Evolutionary conservation across 1,284 basidiomycete species (phyloP).

Genomic region (Tetrapyrgos nigripes): DNA sequence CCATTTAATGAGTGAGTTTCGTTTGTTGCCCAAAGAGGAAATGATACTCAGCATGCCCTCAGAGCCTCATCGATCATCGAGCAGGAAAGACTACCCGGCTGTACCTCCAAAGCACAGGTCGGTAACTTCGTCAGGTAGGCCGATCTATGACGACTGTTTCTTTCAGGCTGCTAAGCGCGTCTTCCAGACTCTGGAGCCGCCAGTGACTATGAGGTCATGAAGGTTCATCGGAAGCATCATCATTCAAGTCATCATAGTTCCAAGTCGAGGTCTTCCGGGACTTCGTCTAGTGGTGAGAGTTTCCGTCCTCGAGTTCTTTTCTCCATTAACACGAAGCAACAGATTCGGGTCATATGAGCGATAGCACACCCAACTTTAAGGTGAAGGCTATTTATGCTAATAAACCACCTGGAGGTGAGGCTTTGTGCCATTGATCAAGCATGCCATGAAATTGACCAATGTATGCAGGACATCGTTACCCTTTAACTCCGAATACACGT

Average conservation of each 20-base stretch:
- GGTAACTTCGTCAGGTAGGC: not conserved
- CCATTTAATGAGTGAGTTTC: not conserved
- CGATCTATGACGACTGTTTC: not conserved
- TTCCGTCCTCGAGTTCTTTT: not conserved
- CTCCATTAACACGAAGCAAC: not conserved
- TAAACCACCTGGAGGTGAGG: not conserved
- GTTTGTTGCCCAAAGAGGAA: not conserved
- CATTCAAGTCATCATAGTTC: not conserved
- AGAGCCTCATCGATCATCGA: not conserved
- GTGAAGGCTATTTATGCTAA: not conserved
- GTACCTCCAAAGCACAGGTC: not conserved
- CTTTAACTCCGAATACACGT: not conserved
- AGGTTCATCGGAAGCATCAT: not conserved
- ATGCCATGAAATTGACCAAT: not conserved
- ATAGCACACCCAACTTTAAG: not conserved
- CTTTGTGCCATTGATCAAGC: not conserved
- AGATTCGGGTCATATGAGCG: not conserved
- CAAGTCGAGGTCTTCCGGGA: not conserved
- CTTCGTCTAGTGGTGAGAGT: not conserved
- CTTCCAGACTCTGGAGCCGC: not conserved
- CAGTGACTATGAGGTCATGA: not conserved
- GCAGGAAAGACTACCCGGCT: not conserved
- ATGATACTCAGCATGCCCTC: not conserved
- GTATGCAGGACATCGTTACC: no score
- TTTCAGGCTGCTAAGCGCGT: not conserved